phyloP scores from a whole-genome alignment of 2,329 filamentous ascomycete species.

The Pseudogymnoascus sp. region DNA sequence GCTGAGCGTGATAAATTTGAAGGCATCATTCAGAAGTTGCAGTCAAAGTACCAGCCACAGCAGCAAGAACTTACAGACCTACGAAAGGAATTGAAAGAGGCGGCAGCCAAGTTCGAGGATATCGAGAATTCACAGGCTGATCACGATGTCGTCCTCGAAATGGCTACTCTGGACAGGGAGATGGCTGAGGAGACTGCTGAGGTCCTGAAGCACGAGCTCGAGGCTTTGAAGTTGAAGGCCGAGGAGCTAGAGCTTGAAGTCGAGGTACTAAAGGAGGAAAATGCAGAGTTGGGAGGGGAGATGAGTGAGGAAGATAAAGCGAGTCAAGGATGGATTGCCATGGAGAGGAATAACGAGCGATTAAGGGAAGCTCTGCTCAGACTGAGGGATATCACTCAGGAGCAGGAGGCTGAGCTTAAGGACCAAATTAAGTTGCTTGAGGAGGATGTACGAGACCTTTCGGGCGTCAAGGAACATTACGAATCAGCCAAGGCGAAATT shows the following conservation, averaged over 20 bases:
- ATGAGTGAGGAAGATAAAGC: slow-evolving; percentile 83
- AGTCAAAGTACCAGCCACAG: slow-evolving; percentile 78
- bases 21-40: slow-evolving; percentile 79
- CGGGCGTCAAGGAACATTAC: slow-evolving; percentile 58
- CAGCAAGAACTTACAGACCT: slow-evolving; percentile 71
- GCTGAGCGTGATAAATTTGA: slow-evolving; percentile 72
- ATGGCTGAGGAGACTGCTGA: slow-evolving; percentile 95
- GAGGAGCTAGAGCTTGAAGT: slow-evolving; percentile 85
- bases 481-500: slow-evolving; percentile 65
- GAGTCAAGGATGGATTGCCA: slow-evolving; percentile 79
- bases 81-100: slow-evolving; percentile 68
- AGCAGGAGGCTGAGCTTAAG: slow-evolving; percentile 71
- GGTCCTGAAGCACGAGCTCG: slow-evolving; percentile 68
- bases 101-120: slow-evolving; percentile 57
- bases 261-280: slow-evolving; percentile 80
- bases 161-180: slow-evolving; percentile 82
- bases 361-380: slow-evolving; percentile 76
- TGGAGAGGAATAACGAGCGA: slow-evolving; percentile 84
- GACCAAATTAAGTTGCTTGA: slow-evolving; percentile 67
- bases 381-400: slow-evolving; percentile 77
- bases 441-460: slow-evolving; percentile 61
- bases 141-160: slow-evolving; percentile 75
- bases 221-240: slow-evolving; percentile 62
- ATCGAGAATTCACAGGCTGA: slow-evolving; percentile 71
- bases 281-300: slow-evolving; percentile 70